Base-by-base conservation (phyloP, 2,329 filamentous ascomycete species). In the Seiridium cupressi region DNA sequence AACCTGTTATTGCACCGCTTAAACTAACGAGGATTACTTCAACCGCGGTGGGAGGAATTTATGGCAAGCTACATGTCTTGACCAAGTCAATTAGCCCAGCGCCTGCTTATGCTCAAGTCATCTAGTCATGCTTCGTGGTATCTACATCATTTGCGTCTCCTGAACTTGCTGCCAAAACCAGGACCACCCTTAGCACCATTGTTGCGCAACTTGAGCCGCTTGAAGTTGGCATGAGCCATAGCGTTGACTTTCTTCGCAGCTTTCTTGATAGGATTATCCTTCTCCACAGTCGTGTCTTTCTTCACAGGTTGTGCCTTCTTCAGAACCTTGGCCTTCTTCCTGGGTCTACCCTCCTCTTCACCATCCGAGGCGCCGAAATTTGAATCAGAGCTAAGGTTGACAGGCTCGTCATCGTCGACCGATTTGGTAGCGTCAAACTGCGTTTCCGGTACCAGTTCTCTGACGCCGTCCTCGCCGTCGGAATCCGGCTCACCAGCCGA, bases 151-250 rank as follows among this genome's bases (percentile, higher is more conserved):
- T 70, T 75, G 67, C 80, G 79, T 62, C 86, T 77, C 59, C 85
- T 79, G 70, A 88, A 89, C 57, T 79, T 79, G 70, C 84, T 87
- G 60, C 82, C 82, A 68, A 80, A 77, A 2, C 79, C 83, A 26
- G 83, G 78, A 3, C 84, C 85, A 1, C 86, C 86, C 72, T 88
- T 89, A n/a, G 83, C 75, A 3, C 86, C 86, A 3, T 79, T 75
- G 66, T 88, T 88, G 66, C 78, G 79, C 68, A 90, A 74, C 77
- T 90, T 89, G 61, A 90, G 71, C 59, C 84, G 76, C 71, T 86
- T 86, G 73, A 89, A 90, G 74, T 90, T 90, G 62, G 85, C 81
- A 66, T 89, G 83, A 11, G 87, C 86, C 65, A 86, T 72, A 63
- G 85, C 85, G 67, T 84, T 87, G 55, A 89, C 84, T 75, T 89